Evolutionary conservation across 2,329 filamentous ascomycete genomes (phyloP).

Genomic region (Capronia epimyces): DNA sequence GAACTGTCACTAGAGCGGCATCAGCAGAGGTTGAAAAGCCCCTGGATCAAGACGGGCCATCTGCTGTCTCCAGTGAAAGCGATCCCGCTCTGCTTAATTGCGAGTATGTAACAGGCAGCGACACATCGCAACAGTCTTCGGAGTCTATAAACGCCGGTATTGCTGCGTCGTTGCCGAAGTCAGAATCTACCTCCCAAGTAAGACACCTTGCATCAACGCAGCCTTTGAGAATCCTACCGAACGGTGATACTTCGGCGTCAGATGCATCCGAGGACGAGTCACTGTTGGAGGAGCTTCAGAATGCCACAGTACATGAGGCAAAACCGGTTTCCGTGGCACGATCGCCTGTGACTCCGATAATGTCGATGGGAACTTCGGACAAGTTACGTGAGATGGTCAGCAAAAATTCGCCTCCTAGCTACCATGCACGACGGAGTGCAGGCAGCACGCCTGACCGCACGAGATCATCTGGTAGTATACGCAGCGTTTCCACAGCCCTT

Average conservation of each 20-base stretch:
- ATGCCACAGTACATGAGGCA: slow-evolving; percentile 76
- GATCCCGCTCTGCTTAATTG: not conserved
- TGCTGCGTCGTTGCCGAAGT: not conserved
- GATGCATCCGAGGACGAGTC: slow-evolving; percentile 67
- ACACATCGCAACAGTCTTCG: not conserved
- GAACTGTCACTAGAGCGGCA: not conserved
- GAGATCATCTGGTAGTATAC: slow-evolving; percentile 19
- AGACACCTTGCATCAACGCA: slow-evolving; percentile 8
- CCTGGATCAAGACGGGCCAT: not conserved
- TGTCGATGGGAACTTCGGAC: slow-evolving; percentile 36
- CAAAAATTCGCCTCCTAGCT: slow-evolving; percentile 16
- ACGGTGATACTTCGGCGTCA: slow-evolving; percentile 35
- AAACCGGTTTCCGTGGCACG: slow-evolving; percentile 72
- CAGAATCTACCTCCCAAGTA: not conserved
- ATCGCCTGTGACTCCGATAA: slow-evolving; percentile 69
- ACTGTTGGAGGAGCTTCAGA: slow-evolving; percentile 78
- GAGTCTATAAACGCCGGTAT: not conserved
- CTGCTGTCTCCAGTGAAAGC: not conserved
- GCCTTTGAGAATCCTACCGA: slow-evolving; percentile 17
- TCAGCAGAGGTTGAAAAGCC: not conserved
- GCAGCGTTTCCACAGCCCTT: slow-evolving; percentile 26
- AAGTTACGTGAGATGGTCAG: slow-evolving; percentile 18
- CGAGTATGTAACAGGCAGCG: not conserved
- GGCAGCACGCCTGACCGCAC: slow-evolving; percentile 18
- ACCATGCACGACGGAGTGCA: slow-evolving; percentile 15